Evolutionary conservation across 345 rosid species (phyloP).

Genomic region (Lepidium africanum): DNA sequence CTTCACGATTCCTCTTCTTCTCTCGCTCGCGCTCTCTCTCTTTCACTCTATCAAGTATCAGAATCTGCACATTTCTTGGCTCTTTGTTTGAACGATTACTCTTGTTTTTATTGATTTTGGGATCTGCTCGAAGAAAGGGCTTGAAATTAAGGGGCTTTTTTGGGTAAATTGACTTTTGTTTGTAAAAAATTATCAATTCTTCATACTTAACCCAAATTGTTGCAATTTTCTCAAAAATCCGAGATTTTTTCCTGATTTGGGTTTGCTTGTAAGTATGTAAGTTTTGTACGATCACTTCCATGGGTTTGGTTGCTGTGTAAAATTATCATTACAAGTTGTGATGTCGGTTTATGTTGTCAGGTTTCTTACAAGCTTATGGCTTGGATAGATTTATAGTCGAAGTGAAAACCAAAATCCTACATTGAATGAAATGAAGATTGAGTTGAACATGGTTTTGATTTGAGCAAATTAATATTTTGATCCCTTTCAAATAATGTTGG

Average conservation of each 20-base stretch:
- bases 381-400: background rate
- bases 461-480: background rate
- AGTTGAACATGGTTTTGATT: background rate
- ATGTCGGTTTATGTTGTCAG: background rate
- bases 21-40: background rate
- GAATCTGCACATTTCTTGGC: constrained; percentile 3
- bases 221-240: background rate
- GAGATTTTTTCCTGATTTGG: background rate
- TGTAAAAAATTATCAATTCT: background rate
- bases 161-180: constrained; percentile 3
- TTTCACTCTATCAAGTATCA: background rate
- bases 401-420: background rate
- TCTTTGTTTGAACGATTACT: background rate
- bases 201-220: background rate
- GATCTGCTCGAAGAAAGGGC: constrained; percentile 13
- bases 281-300: background rate
- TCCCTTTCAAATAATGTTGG: background rate
- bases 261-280: background rate
- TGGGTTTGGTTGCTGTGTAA: background rate
- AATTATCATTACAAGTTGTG: background rate
- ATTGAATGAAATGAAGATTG: background rate
- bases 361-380: background rate
- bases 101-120: background rate
- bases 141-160: background rate
- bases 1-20: constrained; percentile 4